phyloP scores from a whole-genome alignment of 306 rosid genomes.

The Corylus avellana region DNA sequence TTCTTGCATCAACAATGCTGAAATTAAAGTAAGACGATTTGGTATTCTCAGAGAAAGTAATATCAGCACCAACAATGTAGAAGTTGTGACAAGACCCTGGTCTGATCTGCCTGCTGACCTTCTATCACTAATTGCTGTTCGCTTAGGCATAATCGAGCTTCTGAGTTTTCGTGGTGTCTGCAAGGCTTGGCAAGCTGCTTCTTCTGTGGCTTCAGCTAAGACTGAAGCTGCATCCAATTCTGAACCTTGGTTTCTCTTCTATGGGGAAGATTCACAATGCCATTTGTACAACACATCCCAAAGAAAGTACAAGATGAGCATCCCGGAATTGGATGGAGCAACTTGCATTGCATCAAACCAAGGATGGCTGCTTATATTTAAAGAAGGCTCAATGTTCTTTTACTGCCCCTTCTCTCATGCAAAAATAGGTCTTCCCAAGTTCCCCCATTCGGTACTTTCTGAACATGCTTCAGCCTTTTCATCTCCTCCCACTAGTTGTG shows the following conservation, averaged over 20 bases:
- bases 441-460: not conserved
- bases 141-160: slow-evolving; percentile 14
- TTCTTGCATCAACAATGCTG: not conserved
- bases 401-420: slow-evolving; percentile 27
- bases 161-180: slow-evolving; percentile 29
- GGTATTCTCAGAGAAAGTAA: not conserved
- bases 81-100: not conserved
- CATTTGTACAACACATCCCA: not conserved
- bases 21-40: not conserved
- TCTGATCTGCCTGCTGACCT: slow-evolving; percentile 20
- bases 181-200: slow-evolving; percentile 23
- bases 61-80: not conserved
- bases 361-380: slow-evolving; percentile 34
- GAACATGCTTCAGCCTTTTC: slow-evolving; percentile 31
- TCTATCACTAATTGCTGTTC: slow-evolving; percentile 11
- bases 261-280: slow-evolving; percentile 7
- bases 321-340: slow-evolving; percentile 24
- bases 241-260: slow-evolving; percentile 23
- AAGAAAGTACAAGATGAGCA: not conserved
- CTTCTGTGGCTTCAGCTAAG: slow-evolving; percentile 15
- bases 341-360: slow-evolving; percentile 31
- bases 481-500: slow-evolving; percentile 19
- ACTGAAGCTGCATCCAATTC: slow-evolving; percentile 2
- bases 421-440: slow-evolving; percentile 20
- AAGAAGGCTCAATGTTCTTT: slow-evolving; percentile 22